Evolutionary conservation across 495 filamentous ascomycete genomes (phyloP), one percentile per base, ranked within the genome.

Genomic region (Hyaloscypha hepaticicola): DNA sequence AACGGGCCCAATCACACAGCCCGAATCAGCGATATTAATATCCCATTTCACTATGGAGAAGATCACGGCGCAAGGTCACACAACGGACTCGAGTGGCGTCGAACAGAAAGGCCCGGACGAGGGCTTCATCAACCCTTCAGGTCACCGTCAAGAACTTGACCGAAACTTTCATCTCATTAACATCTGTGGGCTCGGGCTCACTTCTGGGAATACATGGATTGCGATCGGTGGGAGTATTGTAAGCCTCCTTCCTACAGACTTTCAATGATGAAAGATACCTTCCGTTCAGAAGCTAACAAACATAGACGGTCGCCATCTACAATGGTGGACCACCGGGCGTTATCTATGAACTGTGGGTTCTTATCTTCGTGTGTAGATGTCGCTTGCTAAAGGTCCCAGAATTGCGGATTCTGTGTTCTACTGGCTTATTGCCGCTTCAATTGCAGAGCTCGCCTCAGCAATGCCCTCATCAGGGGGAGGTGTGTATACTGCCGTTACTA

Each of bases 401-500:
- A 60, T 64, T 45, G 65, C 29, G 9, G 64, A 53, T 5, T 70
- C 64, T 8, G 52, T 70, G 0, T 65, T 65, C 29, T 70, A 70
- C 45, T 60, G 66, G 61, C 51, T 60, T 27, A 64, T 64, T 57
- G 63, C 58, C 28, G 58, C 63, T 12, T 64, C 66, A 25, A 64
- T 90, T 34, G 85, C 87, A 8, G 85, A 94, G 77, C 79, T 94
- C 52, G 88, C 91, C 12, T 93, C 90, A 1, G 82, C 88, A 1
- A 89, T 95, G 67, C 91, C 91, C 1, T 91, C 89, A 0, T 83
- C 87, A 8, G 89, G 87, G n/a, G 90, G 91, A 45, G 64, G 64
- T 66, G 21, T 19, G 62, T 59, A 14, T 5, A 29, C 26, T 26
- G 24, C 27, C 31, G 22, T 49, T n/a, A 11, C 11, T 9, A 56